Percentiles rank a stretch among this genome's conserved stretches.
Conservation (phyloP, 2,329 filamentous ascomycete genomes). For the Exophiala oligosperma region DNA sequence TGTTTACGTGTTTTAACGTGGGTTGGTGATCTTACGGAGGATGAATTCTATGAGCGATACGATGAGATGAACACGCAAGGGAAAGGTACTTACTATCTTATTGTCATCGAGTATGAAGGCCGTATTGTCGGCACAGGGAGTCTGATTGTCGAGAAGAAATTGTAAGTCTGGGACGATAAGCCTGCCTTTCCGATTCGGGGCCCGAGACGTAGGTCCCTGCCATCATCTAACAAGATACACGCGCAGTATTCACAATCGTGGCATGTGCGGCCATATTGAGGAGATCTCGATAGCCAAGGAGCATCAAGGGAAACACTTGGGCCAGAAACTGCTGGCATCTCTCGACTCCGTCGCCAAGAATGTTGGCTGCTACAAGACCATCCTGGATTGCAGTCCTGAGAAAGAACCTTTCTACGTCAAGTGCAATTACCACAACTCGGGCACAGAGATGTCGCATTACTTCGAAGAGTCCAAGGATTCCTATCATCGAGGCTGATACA, state of each 20-base stretch:
- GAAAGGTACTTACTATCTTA: slow-evolving; percentile 1
- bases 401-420: slow-evolving; percentile 44
- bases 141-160: slow-evolving; percentile 14
- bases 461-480: slow-evolving; percentile 1
- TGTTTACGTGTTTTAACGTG: slow-evolving; percentile 6
- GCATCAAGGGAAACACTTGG: slow-evolving; percentile 11
- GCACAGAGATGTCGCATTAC: slow-evolving; percentile 12
- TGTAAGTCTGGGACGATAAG: slow-evolving; percentile 1
- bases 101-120: slow-evolving; percentile 10
- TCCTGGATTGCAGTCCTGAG: slow-evolving; percentile 59
- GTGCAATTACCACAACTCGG: slow-evolving; percentile 12
- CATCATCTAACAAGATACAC: neutral
- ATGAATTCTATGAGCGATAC: slow-evolving; percentile 6
- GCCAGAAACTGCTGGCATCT: slow-evolving; percentile 4
- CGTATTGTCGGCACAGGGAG: slow-evolving; percentile 5
- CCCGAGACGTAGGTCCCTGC: neutral
- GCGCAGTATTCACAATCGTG: slow-evolving; percentile 11
- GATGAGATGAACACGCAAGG: slow-evolving; percentile 9
- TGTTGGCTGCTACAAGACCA: slow-evolving; percentile 59
- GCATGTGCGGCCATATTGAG: slow-evolving; percentile 9
- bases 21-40: slow-evolving; percentile 7
- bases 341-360: slow-evolving; percentile 41
- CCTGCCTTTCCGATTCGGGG: neutral
- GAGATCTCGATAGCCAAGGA: slow-evolving; percentile 9
- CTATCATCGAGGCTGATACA: slow-evolving; percentile 1